A percentile compares a stretch with the other conserved stretches of the same genome.
Evolutionary conservation across 2,329 filamentous ascomycete genomes (phyloP).

Genomic region (Botrytis pseudocinerea): DNA sequence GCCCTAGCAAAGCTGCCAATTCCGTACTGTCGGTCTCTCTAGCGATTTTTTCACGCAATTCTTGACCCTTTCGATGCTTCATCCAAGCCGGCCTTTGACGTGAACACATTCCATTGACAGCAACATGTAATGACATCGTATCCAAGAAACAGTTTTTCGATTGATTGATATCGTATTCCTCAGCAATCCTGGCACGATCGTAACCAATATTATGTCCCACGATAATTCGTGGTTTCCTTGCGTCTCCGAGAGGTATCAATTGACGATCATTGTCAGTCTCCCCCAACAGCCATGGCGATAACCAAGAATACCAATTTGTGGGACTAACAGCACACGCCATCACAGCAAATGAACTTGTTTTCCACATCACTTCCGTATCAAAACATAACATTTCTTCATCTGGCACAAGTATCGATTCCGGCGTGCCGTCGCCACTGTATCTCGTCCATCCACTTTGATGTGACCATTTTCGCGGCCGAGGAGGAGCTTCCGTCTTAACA

Average conservation of each 20-base stretch:
- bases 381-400: constrained; percentile 84
- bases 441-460: constrained; percentile 89
- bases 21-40: constrained; percentile 70
- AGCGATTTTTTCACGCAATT: constrained; percentile 77
- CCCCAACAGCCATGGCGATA: constrained; percentile 90
- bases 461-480: constrained; percentile 70
- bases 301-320: constrained; percentile 93
- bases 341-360: constrained; percentile 85
- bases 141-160: constrained; percentile 86
- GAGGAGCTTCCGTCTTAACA: constrained; percentile 59
- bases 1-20: constrained; percentile 68
- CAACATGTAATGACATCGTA: constrained; percentile 97
- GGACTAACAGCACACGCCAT: constrained; percentile 95
- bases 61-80: constrained; percentile 89
- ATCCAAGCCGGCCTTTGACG: constrained; percentile 95
- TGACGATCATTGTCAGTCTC: constrained; percentile 78
- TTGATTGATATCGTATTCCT: constrained; percentile 86
- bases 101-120: constrained; percentile 98
- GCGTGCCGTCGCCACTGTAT: constrained; percentile 73
- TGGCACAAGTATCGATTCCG: constrained; percentile 73
- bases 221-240: constrained; percentile 69
- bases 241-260: constrained; percentile 83
- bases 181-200: constrained; percentile 81
- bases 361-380: constrained; percentile 96
- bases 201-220: constrained; percentile 97